phyloP scores from a whole-genome alignment of 2,329 filamentous ascomycete species.

The Endothia cerciana region DNA sequence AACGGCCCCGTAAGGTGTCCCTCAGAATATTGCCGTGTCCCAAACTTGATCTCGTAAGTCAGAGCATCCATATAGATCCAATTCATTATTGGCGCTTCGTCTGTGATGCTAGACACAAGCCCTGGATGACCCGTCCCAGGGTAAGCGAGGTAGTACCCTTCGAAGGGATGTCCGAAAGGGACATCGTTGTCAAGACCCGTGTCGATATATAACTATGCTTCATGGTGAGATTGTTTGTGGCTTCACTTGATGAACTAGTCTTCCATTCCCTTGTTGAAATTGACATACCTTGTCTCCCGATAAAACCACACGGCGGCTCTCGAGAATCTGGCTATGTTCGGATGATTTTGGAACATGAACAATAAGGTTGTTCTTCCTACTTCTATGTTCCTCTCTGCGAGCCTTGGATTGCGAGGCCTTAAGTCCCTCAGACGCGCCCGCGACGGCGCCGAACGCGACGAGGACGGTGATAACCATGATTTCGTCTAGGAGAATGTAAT shows the following conservation, averaged over 20 bases:
- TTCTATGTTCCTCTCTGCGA: conserved; percentile 50
- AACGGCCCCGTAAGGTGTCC: conserved; percentile 50
- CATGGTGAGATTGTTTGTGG: conserved; percentile 16
- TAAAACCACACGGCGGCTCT: conserved; percentile 49
- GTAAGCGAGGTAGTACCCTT: conserved; percentile 62
- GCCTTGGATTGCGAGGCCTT: conserved; percentile 49
- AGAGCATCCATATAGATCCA: conserved; percentile 53
- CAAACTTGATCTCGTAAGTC: conserved; percentile 52
- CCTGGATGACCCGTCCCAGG: conserved; percentile 52
- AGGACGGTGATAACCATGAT: conserved; percentile 39
- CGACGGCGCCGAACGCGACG: conserved; percentile 46
- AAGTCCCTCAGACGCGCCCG: conserved; percentile 52
- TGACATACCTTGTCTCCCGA: conserved; percentile 47
- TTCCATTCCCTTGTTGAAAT: too few relatives aligned
- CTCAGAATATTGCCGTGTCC: conserved; percentile 47
- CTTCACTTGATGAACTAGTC: background rate
- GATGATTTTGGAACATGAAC: conserved; percentile 52
- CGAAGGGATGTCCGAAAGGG: conserved; percentile 52
- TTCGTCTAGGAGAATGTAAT: background rate
- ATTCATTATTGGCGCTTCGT: conserved; percentile 52
- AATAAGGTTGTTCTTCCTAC: conserved; percentile 51
- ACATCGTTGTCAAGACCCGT: conserved; percentile 38
- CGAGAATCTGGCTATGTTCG: conserved; percentile 44
- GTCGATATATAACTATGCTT: conserved; percentile 49
- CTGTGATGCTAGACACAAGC: conserved; percentile 52